Evolutionary conservation across 2,329 filamentous ascomycete species (phyloP), one percentile per base, ranked within the genome.

Genomic region (Dendryphion nanum): DNA sequence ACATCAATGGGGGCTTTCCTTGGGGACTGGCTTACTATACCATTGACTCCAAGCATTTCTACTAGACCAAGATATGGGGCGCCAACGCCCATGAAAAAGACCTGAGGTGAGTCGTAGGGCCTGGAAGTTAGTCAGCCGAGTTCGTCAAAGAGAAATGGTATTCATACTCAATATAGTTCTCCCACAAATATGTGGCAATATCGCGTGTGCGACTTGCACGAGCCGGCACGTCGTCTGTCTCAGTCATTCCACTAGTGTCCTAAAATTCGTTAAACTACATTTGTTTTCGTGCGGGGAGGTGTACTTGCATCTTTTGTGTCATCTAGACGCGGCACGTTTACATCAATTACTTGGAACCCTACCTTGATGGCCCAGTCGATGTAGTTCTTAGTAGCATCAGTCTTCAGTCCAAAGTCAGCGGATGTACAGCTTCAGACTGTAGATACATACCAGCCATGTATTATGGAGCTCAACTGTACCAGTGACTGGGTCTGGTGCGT

Each of bases 41-140:
- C 81, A 70, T 89, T 76, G 51, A 84, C 84, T 7, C 84, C 83
- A 5, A 97, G 73, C 4, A 97, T 78, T 40, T 90, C 79, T 41
- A 93, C 84, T 33, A 96, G 79, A 2, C 88, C 89, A 3, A 86
- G 73, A 57, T 93, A 95, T 2, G 93, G 87, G 53, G 89, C 84
- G n/a, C 93, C 93, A 2, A 95, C 81, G 1, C 93, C 91, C 59
- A 98, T 75, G 16, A 98, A 73, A 59, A 95, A 86, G 13, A 97
- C 79, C 36, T 91, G 81, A 5, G 83, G 81, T 0, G 78, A 74
- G 2, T 84, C 73, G 38, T 72, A 77, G 35, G 83, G 82, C 20
- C 62, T 67, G 28, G 6, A 30, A 19, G 4, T 6, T 4, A 6
- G 28, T 51, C 32, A 48, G 49, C 45, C 21, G 15, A 7, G 18